Evolutionary conservation across 495 filamentous ascomycete species (phyloP), one percentile per base, ranked within the genome.

Genomic region (Daldinia caldariorum): DNA sequence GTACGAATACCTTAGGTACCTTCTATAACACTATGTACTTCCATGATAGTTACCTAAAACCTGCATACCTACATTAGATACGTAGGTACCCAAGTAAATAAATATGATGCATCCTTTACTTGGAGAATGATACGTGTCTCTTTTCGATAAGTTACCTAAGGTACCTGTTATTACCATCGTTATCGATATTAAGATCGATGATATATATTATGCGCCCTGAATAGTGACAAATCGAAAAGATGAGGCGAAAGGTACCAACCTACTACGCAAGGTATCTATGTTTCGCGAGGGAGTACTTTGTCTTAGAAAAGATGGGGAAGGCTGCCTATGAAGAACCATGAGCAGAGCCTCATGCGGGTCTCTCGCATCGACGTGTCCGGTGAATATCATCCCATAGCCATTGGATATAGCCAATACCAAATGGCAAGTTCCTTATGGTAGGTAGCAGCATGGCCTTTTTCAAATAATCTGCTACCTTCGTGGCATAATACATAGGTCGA

Each of bases 341-440:
- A 59, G 34, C 58, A 71, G 69, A 71, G 69, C 64, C 69, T 71
- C 69, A 71, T 67, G 45, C 63, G 55, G 45, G 60, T 61, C 63
- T 38, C 39, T 35, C 6, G 20, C 47, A 37, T 61, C 43, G 43
- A 66, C 61, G 61, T 56, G 61, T 51, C 55, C 39, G 34, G 41
- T 22, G 20, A 50, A 49, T 34, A 54, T 50, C 20, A 58, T 35
- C 16, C 49, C 12, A 12, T 18, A 39, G 7, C 37, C 16, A 50
- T 65, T 70, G 67, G 67, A 60, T 70, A 56, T 61, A 16, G 39
- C 34, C 34, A 47, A 45, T 41, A 58, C 62, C 68, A 66, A 70
- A 64, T 62, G 62, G 58, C 61, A 61, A 58, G 4, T n/a, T 16
- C n/a, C 45, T 45, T 66, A 5, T 66, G 68, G 68, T 49, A 49